phyloP scores from a whole-genome alignment of 306 rosid genomes.

The Trifolium pratense region DNA sequence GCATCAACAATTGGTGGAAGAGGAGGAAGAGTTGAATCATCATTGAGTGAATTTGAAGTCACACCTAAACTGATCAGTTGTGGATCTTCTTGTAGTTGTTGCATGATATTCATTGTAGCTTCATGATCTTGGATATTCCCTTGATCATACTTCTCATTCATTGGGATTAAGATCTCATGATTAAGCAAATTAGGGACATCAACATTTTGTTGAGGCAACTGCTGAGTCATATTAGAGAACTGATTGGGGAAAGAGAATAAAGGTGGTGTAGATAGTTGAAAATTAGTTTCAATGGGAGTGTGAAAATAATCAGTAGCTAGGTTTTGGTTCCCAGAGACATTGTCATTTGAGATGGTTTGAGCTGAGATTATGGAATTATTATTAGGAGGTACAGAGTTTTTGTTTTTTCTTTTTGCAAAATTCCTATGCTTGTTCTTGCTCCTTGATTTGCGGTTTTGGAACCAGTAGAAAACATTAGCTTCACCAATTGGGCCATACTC shows the following conservation, averaged over 20 bases:
- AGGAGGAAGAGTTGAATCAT: constrained; percentile 32
- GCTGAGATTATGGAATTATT: background rate
- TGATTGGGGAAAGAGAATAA: constrained; percentile 43
- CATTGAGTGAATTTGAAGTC: constrained; percentile 40
- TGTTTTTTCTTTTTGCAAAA: constrained; percentile 51
- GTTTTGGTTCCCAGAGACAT: constrained; percentile 34
- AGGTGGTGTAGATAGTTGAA: constrained; percentile 10
- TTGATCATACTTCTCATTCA: too few species aligned
- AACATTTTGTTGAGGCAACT: constrained; percentile 28
- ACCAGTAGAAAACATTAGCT: constrained; percentile 98
- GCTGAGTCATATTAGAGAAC: too few species aligned
- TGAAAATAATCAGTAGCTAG: constrained; percentile 40
- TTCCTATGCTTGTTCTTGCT: constrained; percentile 74
- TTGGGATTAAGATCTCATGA: background rate
- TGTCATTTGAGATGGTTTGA: constrained; percentile 11
- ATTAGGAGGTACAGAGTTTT: background rate
- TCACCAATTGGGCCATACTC: constrained; percentile 96
- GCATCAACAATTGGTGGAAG: constrained; percentile 11
- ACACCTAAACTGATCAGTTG: too few species aligned
- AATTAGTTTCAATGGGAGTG: constrained; percentile 38
- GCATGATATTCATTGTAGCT: too few species aligned
- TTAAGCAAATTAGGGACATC: constrained; percentile 44
- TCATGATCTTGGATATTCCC: too few species aligned
- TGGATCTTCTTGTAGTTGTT: too few species aligned
- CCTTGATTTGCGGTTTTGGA: constrained; percentile 92